Percentiles rank a stretch among this genome's conserved stretches.
phyloP scores from a whole-genome alignment of 192 early-diverging fungal species.

The Entomortierella parvispora region DNA sequence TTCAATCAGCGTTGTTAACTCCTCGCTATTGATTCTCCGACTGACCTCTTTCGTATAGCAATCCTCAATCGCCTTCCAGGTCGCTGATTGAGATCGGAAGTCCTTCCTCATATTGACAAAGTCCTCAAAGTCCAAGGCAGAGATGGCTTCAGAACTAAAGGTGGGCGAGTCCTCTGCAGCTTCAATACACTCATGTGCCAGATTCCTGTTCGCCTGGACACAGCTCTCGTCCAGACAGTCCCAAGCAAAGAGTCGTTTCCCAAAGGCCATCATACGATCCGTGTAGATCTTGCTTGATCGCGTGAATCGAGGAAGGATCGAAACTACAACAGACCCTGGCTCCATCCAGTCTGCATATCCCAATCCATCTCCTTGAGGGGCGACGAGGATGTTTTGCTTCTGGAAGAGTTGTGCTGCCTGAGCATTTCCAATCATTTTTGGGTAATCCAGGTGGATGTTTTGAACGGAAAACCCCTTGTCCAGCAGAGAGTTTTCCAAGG shows the following conservation, averaged over 20 bases:
- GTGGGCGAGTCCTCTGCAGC: slow-evolving; percentile 12
- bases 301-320: slow-evolving; percentile 41
- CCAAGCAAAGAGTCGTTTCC: slow-evolving; percentile 48
- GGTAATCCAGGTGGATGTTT: slow-evolving; percentile 39
- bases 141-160: slow-evolving; percentile 13
- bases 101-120: slow-evolving; percentile 42
- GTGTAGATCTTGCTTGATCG: slow-evolving; percentile 50
- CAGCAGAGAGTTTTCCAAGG: slow-evolving; percentile 38
- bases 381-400: slow-evolving; percentile 38
- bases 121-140: slow-evolving; percentile 32
- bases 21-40: slow-evolving; percentile 29
- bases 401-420: slow-evolving; percentile 43
- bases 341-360: slow-evolving; percentile 42
- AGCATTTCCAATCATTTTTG: slow-evolving; percentile 14
- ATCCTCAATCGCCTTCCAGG: slow-evolving; percentile 43
- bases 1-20: slow-evolving; percentile 30
- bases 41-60: slow-evolving; percentile 49
- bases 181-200: slow-evolving; percentile 49
- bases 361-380: slow-evolving; percentile 41
- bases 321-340: slow-evolving; percentile 32
- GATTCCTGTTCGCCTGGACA: slow-evolving; percentile 38
- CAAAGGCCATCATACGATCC: slow-evolving; percentile 51
- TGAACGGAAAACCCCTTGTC: slow-evolving; percentile 44
- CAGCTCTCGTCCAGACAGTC: slow-evolving; percentile 42
- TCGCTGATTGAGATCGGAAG: slow-evolving; percentile 24